These are phyloP conservation scores for Macaranga tanarius DNA, from an alignment of 441 rosid genomes.

Conservation along the genomic window DNA sequence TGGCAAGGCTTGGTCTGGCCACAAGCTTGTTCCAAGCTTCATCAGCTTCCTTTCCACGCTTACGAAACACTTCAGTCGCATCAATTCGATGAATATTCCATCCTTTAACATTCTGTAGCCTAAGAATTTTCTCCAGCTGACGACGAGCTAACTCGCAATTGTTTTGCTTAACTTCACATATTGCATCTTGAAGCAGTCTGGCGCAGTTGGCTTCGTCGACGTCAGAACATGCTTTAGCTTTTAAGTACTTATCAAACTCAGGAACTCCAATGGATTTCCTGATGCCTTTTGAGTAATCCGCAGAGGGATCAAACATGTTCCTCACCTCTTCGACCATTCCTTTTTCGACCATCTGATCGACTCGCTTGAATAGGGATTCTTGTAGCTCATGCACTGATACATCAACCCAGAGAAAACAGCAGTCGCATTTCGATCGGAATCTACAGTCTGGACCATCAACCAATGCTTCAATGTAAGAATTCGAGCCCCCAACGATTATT, in stretches of 20 bases:
- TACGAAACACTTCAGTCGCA: conserved; percentile 54
- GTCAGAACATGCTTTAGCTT: conserved; percentile 37
- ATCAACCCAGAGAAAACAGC: conserved; percentile 58
- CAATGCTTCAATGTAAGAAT: conserved; percentile 56
- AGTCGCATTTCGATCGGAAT: conserved; percentile 42
- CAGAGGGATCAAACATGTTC: conserved; percentile 33
- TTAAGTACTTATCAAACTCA: conserved; percentile 54
- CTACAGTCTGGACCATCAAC: conserved; percentile 33
- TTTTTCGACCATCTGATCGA: conserved; percentile 35
- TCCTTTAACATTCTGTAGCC: conserved; percentile 45
- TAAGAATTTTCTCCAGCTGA: conserved; percentile 58
- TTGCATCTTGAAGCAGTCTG: conserved; percentile 41
- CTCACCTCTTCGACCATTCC: conserved; percentile 60
- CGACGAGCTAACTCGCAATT: conserved; percentile 51
- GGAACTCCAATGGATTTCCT: conserved; percentile 72
- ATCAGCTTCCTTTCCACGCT: conserved; percentile 44
- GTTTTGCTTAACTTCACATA: conserved; percentile 52
- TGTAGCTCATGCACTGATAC: conserved; percentile 42
- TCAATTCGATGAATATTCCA: conserved; percentile 69
- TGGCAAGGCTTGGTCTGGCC: conserved; percentile 42
- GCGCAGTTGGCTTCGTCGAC: conserved; percentile 28
- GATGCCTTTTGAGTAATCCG: conserved; percentile 52
- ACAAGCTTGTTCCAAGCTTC: conserved; percentile 61
- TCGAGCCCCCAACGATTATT: conserved; percentile 61
- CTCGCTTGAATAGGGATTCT: conserved; percentile 41